These are phyloP conservation scores for Scolecobasidium constrictum DNA, from an alignment of 2,329 filamentous ascomycete species.

Conservation along the genomic window DNA sequence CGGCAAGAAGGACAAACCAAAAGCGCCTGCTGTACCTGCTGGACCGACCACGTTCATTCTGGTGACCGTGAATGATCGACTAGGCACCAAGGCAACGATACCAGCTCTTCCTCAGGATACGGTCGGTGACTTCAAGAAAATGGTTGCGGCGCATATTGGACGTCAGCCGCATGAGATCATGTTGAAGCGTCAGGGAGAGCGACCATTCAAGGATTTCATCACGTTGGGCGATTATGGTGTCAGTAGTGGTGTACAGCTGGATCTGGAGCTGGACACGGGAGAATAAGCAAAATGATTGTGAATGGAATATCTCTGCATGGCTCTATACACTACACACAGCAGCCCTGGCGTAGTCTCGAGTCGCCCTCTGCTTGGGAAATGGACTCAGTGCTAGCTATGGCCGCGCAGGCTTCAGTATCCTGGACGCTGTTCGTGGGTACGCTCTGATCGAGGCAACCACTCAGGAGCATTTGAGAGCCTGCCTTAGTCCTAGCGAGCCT, in stretches of 20 bases:
- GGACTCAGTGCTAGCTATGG: no score
- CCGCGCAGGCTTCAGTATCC: no score
- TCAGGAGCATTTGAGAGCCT: no score
- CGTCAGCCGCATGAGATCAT: constrained; percentile 85
- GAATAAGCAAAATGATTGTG: background rate
- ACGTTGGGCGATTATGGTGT: constrained; percentile 89
- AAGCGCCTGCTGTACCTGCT: constrained; percentile 16
- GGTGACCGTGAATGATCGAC: constrained; percentile 86
- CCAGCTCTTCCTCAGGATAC: constrained; percentile 79
- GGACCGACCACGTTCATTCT: constrained; percentile 63
- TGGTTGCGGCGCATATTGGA: constrained; percentile 82
- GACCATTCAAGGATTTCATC: constrained; percentile 86
- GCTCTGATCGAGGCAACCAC: no score
- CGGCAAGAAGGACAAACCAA: constrained; percentile 24
- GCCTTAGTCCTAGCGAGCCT: no score
- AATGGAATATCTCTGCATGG: background rate
- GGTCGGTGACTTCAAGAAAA: constrained; percentile 60
- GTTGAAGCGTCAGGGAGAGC: constrained; percentile 80
- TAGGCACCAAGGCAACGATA: constrained; percentile 91
- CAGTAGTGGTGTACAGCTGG: constrained; percentile 66
- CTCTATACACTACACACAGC: no score
- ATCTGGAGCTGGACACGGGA: constrained; percentile 21
- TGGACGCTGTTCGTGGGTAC: no score
- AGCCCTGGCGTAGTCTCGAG: no score
- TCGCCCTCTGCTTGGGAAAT: no score